Conservation (phyloP, 371 early-diverging fungal species). For the Dichotomocladium elegans region DNA sequence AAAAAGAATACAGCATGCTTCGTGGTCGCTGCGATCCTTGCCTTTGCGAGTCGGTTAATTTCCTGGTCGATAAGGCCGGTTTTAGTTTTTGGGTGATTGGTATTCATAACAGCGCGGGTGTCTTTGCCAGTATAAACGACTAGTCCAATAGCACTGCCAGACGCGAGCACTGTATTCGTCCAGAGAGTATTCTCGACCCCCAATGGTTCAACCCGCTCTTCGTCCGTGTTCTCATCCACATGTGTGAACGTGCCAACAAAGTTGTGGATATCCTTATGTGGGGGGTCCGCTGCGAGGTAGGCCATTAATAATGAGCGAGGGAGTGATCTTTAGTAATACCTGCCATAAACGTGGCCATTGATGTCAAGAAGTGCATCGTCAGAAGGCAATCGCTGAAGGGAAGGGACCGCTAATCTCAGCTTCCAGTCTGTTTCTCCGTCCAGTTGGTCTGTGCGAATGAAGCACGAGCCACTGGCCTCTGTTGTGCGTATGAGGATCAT, state of each 20-base stretch:
- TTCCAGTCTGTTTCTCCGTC: conserved; percentile 99
- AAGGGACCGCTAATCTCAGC: conserved; percentile 81
- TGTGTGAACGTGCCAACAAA: conserved; percentile 87
- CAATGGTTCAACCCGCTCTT: conserved; percentile 64
- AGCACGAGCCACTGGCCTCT: conserved; percentile 87
- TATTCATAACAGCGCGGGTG: conserved; percentile 98
- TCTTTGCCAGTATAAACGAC: conserved; percentile 98
- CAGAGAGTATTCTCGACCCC: conserved; percentile 95
- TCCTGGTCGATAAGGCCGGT: conserved; percentile 93
- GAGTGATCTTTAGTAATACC: neutral
- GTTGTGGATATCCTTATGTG: conserved; percentile 95
- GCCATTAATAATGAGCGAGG: neutral
- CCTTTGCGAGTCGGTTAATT: conserved; percentile 92
- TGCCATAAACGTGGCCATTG: conserved; percentile 73
- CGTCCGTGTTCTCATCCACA: conserved; percentile 41
- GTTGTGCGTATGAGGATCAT: conserved; percentile 86
- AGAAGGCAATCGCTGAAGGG: conserved; percentile 66
- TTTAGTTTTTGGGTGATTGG: conserved; percentile 93
- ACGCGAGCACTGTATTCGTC: conserved; percentile 98
- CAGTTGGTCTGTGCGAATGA: conserved; percentile 98
- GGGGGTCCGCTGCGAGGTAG: conserved; percentile 76
- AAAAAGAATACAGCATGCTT: too few species aligned
- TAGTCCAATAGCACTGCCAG: conserved; percentile 87
- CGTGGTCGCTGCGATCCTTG: too few species aligned
- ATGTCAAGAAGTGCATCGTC: conserved; percentile 58